These are phyloP conservation scores for Rhizomucor miehei DNA, from an alignment of 371 early-diverging fungal genomes.

Conservation along the genomic window DNA sequence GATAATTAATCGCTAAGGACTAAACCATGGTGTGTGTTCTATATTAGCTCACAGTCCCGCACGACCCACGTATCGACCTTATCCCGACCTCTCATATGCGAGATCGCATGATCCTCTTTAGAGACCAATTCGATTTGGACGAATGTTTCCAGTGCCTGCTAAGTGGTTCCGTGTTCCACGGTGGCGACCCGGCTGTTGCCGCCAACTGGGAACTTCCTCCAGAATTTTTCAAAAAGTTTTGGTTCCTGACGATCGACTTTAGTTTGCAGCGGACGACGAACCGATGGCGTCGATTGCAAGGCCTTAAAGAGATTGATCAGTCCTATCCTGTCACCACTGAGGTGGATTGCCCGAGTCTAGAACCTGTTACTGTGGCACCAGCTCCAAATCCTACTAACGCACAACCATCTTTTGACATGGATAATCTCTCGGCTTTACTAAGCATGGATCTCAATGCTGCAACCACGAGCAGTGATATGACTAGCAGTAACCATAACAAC, in stretches of 20 bases:
- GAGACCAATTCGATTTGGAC: slow-evolving; percentile 41
- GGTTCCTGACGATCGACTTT: slow-evolving; percentile 33
- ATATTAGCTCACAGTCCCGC: slow-evolving; percentile 36
- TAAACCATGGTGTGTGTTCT: not conserved
- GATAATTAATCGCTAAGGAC: not conserved
- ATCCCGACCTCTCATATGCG: slow-evolving; percentile 49
- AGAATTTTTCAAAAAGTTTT: slow-evolving; percentile 45
- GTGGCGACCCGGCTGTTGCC: slow-evolving; percentile 47
- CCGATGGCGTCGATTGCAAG: slow-evolving; percentile 25
- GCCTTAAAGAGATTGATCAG: slow-evolving; percentile 19
- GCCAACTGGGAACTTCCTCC: slow-evolving; percentile 45
- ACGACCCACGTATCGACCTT: slow-evolving; percentile 50
- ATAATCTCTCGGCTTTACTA: too few relatives aligned
- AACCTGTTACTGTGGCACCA: too few relatives aligned
- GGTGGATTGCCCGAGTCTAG: too few relatives aligned
- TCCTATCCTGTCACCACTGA: not conserved
- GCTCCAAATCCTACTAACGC: too few relatives aligned
- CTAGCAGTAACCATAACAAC: not conserved
- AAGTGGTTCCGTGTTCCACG: slow-evolving; percentile 39
- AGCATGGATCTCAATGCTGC: too few relatives aligned
- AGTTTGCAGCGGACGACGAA: slow-evolving; percentile 23
- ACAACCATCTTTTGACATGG: too few relatives aligned
- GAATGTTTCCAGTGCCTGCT: slow-evolving; percentile 45
- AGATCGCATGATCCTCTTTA: slow-evolving; percentile 51
- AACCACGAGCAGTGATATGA: not conserved